These are phyloP conservation scores for Petasospora fabianii DNA, from an alignment of 1,139 yeast genomes.

Conservation along the genomic window DNA sequence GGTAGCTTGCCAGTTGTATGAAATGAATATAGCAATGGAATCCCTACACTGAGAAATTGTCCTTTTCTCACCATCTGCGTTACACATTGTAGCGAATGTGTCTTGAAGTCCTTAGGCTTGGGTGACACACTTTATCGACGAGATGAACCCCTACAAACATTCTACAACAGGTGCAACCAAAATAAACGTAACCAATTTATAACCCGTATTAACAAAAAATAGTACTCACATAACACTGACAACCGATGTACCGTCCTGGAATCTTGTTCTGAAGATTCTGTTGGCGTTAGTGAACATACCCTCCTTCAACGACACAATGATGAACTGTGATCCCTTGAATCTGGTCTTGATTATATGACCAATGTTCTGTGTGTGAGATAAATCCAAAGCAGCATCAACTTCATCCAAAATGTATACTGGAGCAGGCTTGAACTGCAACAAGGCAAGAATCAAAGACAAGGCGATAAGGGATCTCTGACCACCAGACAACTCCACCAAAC, in stretches of 20 bases:
- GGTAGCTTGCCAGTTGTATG: too few species aligned
- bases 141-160: too few species aligned
- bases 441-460: constrained; percentile 81
- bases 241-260: constrained; percentile 95
- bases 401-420: constrained; percentile 98
- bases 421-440: constrained; percentile 92
- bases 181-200: too few species aligned
- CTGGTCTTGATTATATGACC: constrained; percentile 94
- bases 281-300: constrained; percentile 99
- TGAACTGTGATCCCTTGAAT: constrained; percentile 93
- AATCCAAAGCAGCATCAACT: constrained; percentile 96
- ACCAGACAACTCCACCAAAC: constrained; percentile 92
- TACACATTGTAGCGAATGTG: too few species aligned
- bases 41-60: too few species aligned
- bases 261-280: constrained; percentile 86
- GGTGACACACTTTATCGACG: too few species aligned
- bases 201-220: too few species aligned
- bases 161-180: too few species aligned
- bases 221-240: constrained; percentile 59
- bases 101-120: too few species aligned
- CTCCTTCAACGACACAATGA: constrained; percentile 93
- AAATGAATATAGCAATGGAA: too few species aligned
- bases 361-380: constrained; percentile 95
- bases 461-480: constrained; percentile 97
- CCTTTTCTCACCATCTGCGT: too few species aligned